These are phyloP conservation scores for Allium sativum DNA, from an alignment of 106 monocot species.

Conservation along the genomic window DNA sequence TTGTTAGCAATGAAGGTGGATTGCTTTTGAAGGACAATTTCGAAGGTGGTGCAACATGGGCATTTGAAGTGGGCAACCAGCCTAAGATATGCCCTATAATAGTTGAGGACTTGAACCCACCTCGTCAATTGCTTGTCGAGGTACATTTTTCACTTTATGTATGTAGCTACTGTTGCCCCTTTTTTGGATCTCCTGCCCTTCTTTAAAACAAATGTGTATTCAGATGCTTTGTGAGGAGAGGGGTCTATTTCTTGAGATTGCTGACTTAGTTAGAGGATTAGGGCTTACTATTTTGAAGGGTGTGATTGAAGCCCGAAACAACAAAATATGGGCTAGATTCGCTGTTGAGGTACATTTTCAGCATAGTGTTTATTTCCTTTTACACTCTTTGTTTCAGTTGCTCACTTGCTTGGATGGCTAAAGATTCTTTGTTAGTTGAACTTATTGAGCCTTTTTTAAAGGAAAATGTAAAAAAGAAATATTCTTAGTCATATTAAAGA, in stretches of 20 bases:
- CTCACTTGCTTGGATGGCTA: too few species aligned
- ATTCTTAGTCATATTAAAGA: too few species aligned
- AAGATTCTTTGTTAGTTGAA: too few species aligned
- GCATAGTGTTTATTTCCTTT: neutral
- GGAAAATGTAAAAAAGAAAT: too few species aligned
- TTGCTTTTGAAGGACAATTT: slow-evolving; percentile 53
- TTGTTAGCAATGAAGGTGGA: slow-evolving; percentile 38
- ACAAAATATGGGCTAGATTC: slow-evolving; percentile 91
- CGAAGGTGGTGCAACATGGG: slow-evolving; percentile 73
- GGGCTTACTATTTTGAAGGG: slow-evolving; percentile 94
- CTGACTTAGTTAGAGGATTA: slow-evolving; percentile 72
- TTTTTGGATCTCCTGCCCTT: neutral
- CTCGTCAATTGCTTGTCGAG: slow-evolving; percentile 94
- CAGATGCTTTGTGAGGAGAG: slow-evolving; percentile 96
- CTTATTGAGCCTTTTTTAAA: too few species aligned
- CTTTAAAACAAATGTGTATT: neutral
- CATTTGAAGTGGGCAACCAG: slow-evolving; percentile 80
- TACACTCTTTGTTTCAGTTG: neutral
- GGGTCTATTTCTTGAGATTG: slow-evolving; percentile 93
- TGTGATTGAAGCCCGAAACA: slow-evolving; percentile 72
- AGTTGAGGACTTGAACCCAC: slow-evolving; percentile 84
- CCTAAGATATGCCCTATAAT: slow-evolving; percentile 78
- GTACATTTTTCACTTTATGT: slow-evolving; percentile 16
- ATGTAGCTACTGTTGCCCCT: too few species aligned
- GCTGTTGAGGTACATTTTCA: slow-evolving; percentile 66